A percentile compares a stretch with the other conserved stretches of the same genome.
Evolutionary conservation across 306 rosid genomes (phyloP).

Genomic region (Vigna mungo): DNA sequence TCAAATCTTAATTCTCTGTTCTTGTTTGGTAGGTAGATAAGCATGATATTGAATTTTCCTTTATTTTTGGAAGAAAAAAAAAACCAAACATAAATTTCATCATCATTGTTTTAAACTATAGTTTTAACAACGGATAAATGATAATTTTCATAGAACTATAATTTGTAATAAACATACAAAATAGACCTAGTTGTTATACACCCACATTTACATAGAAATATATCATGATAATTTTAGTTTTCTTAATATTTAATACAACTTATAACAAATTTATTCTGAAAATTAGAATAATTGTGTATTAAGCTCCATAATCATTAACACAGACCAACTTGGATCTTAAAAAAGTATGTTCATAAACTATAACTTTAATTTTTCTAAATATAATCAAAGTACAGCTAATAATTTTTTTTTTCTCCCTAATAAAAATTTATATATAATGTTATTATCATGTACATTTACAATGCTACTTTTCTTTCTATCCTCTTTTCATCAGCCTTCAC

Average conservation of each 20-base stretch:
- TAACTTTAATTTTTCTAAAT: too few species aligned
- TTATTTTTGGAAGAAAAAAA: neutral
- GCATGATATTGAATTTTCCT: conserved; percentile 17
- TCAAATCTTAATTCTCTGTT: conserved; percentile 42
- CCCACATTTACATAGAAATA: too few species aligned
- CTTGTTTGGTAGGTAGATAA: conserved; percentile 36
- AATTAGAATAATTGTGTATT: too few species aligned
- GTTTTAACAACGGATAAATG: neutral
- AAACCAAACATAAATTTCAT: conserved; percentile 2
- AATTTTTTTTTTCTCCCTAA: too few species aligned
- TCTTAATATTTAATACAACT: too few species aligned
- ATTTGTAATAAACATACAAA: neutral
- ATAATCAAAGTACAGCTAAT: too few species aligned
- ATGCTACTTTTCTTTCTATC: neutral
- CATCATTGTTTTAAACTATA: neutral
- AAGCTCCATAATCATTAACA: too few species aligned
- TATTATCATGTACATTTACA: neutral
- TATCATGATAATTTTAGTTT: too few species aligned
- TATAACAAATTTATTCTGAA: too few species aligned
- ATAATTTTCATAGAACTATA: neutral
- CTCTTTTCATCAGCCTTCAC: neutral
- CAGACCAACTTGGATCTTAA: too few species aligned
- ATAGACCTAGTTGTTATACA: too few species aligned
- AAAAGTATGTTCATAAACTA: too few species aligned
- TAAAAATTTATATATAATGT: neutral